phyloP scores from a whole-genome alignment of 257 asterid genomes.

The Solanum virginianum region DNA sequence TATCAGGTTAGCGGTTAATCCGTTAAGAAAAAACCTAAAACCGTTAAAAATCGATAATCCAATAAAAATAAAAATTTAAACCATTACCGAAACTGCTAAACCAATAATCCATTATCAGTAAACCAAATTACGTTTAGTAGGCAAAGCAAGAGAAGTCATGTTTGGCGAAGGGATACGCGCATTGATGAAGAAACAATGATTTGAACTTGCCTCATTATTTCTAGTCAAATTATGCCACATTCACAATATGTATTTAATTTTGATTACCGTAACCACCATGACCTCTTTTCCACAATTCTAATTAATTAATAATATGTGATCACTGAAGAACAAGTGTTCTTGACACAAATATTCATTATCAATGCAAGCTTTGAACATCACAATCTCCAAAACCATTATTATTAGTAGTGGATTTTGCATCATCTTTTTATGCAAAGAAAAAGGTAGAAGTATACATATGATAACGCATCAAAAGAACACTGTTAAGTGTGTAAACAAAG shows the following conservation, averaged over 20 bases:
- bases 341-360: background rate
- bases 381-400: background rate
- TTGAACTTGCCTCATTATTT: background rate
- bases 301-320: background rate
- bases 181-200: background rate
- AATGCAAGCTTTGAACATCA: background rate
- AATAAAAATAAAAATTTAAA: too few relatives aligned
- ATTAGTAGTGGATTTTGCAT: background rate
- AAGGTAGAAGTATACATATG: too few relatives aligned
- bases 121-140: background rate
- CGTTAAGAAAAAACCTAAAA: too few relatives aligned
- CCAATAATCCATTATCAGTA: too few relatives aligned
- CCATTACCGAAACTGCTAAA: too few relatives aligned
- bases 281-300: too few relatives aligned
- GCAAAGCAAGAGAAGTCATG: background rate
- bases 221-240: background rate
- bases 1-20: too few relatives aligned
- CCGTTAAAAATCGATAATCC: too few relatives aligned
- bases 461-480: too few relatives aligned
- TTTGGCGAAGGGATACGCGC: background rate
- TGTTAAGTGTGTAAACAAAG: too few relatives aligned
- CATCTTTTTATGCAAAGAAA: too few relatives aligned
- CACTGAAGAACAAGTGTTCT: background rate
- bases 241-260: background rate
- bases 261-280: too few relatives aligned